Conservation (phyloP, 1,284 basidiomycete genomes). For the Calocybe gambosa region DNA sequence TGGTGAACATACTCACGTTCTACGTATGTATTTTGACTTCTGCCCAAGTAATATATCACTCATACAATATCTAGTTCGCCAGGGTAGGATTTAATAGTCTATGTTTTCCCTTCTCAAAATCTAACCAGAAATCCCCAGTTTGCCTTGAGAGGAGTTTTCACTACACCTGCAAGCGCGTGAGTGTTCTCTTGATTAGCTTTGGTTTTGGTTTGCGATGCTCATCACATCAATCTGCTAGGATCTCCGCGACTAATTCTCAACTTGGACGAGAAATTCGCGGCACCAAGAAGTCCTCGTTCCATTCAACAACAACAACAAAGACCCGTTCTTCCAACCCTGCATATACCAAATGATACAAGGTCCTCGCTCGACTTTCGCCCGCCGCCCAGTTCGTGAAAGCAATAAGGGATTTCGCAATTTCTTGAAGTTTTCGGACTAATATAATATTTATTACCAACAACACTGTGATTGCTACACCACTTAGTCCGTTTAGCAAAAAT, state of each 20-base stretch:
- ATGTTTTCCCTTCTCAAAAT: neutral
- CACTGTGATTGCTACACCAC: too few species aligned
- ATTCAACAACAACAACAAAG: neutral
- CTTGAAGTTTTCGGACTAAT: too few species aligned
- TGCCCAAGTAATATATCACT: neutral
- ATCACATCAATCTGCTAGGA: neutral
- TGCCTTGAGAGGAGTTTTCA: neutral
- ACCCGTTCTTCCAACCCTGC: too few species aligned
- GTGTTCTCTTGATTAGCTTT: neutral
- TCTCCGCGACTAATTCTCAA: neutral
- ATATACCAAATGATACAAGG: too few species aligned
- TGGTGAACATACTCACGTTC: conserved; percentile 1
- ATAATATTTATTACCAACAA: too few species aligned
- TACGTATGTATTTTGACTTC: neutral
- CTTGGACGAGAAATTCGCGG: neutral
- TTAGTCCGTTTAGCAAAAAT: too few species aligned
- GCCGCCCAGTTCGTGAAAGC: too few species aligned
- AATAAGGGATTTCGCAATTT: too few species aligned
- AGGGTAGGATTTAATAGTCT: neutral
- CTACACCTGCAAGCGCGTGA: neutral
- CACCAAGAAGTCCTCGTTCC: neutral
- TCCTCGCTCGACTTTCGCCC: too few species aligned
- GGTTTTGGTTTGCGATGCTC: neutral
- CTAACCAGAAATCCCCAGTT: neutral
- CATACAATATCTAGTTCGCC: neutral